These are phyloP conservation scores for Umbilicaria muhlenbergii DNA, from an alignment of 495 filamentous ascomycete genomes.

Conservation along the genomic window DNA sequence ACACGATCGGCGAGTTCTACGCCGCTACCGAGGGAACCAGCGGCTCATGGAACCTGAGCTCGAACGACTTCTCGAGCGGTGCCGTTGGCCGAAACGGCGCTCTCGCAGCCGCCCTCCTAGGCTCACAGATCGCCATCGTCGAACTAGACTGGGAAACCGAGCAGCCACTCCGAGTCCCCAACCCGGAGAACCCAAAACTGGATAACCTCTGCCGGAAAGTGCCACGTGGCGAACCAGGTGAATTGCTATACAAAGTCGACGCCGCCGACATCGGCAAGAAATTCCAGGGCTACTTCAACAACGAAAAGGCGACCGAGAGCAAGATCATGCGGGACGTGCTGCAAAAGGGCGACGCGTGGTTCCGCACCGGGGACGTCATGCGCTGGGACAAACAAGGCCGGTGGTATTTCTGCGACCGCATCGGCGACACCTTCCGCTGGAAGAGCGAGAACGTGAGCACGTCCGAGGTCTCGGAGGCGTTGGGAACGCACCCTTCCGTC, in stretches of 20 bases:
- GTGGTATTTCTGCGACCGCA: conserved; percentile 75
- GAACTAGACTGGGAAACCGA: conserved; percentile 60
- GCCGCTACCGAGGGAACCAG: conserved; percentile 66
- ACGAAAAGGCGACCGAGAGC: conserved; percentile 51
- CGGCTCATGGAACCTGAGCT: conserved; percentile 58
- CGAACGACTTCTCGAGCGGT: conserved; percentile 61
- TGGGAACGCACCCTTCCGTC: conserved; percentile 52
- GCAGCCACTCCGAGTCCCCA: conserved; percentile 48
- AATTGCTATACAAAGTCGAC: conserved; percentile 64
- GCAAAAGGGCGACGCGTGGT: conserved; percentile 69
- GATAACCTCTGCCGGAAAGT: conserved; percentile 57
- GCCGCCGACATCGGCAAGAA: conserved; percentile 40
- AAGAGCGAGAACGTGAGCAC: conserved; percentile 89
- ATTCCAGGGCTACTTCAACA: conserved; percentile 83
- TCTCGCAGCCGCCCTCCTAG: conserved; percentile 39
- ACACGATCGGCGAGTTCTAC: conserved; percentile 79
- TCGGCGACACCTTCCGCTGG: conserved; percentile 93
- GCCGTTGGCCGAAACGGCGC: conserved; percentile 68
- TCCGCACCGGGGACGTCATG: conserved; percentile 74
- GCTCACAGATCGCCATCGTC: conserved; percentile 38
- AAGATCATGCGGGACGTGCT: conserved; percentile 74
- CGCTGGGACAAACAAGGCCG: conserved; percentile 54
- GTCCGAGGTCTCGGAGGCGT: conserved; percentile 59
- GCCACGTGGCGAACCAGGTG: conserved; percentile 51
- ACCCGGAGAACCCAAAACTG: conserved; percentile 9